Evolutionary conservation across 306 rosid genomes (phyloP).

Genomic region (Amphicarpaea edgeworthii): DNA sequence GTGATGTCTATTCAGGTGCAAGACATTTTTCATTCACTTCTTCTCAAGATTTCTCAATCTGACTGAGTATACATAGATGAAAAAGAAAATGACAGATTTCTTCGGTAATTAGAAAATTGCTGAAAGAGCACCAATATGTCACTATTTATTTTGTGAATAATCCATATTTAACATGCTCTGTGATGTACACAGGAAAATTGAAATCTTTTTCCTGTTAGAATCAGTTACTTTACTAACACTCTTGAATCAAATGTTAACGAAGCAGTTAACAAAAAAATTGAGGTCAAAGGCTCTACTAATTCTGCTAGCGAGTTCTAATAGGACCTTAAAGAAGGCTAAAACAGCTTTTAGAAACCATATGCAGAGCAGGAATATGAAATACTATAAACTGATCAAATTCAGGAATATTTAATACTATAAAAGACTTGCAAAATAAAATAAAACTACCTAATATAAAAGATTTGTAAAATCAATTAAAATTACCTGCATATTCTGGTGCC

Average conservation of each 20-base stretch:
- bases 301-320: conserved; percentile 12
- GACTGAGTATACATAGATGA: not conserved
- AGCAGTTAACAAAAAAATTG: conserved; percentile 2
- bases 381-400: no score
- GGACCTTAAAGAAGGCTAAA: conserved; percentile 1
- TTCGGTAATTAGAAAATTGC: conserved; percentile 4
- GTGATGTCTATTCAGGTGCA: not conserved
- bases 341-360: not conserved
- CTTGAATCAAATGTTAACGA: conserved; percentile 18
- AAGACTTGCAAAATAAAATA: not conserved
- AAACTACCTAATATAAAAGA: not conserved
- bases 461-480: not conserved
- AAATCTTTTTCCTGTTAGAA: not conserved
- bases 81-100: not conserved
- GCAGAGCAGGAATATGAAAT: not conserved
- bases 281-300: not conserved
- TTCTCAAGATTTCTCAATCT: conserved; percentile 18
- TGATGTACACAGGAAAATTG: not conserved
- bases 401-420: not conserved
- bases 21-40: not conserved
- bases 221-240: conserved; percentile 18
- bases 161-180: conserved; percentile 15
- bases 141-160: not conserved
- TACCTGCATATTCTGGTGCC: conserved; percentile 57
- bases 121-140: conserved; percentile 20